Evolutionary conservation across 148 eudicot genomes (phyloP), one percentile per base, ranked within the genome.

Genomic region (Salicornia ramosissima): DNA sequence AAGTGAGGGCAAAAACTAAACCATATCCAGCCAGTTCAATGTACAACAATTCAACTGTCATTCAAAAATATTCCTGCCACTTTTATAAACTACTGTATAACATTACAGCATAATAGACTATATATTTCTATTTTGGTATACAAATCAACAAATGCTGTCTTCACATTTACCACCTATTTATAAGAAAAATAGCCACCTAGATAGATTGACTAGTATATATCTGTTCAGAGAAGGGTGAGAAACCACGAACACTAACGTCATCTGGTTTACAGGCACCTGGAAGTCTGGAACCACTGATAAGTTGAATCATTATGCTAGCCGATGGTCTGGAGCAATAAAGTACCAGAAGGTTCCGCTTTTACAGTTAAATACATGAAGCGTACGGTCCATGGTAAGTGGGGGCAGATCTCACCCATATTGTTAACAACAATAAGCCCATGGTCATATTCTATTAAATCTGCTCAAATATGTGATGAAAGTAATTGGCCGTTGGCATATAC

Each of bases 31-130:
- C 25, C 46, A 1, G 56, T 24, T 50, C 39, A 21, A 71, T 63
- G 6, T 53, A 69, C 63, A 75, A 31, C 12, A 56, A 53, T 52
- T 53, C 42, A 61, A 51, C 72, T 51, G 50, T n/a, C 50, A 74
- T 29, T 62, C 68, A 53, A 69, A 69, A 75, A 40, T 50, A 31
- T 34, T 68, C 68, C 67, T 9, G 34, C 46, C 52, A 57, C n/a
- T n/a, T n/a, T n/a, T n/a, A n/a, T n/a, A n/a, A n/a, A n/a, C n/a
- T n/a, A n/a, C n/a, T n/a, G 15, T 45, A 59, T 67, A 53, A 68
- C 51, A 45, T 33, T 43, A 46, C 68, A 61, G 26, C 51, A 71
- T 34, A 53, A 45, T 52, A 46, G n/a, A n/a, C n/a, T n/a, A n/a
- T n/a, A n/a, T 28, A 59, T 47, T 28, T 59, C 33, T 53, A 55